Evolutionary conservation across 352 stramenopile species (phyloP), one percentile per base, ranked within the genome.

Genomic region (Detonula confervacea): DNA sequence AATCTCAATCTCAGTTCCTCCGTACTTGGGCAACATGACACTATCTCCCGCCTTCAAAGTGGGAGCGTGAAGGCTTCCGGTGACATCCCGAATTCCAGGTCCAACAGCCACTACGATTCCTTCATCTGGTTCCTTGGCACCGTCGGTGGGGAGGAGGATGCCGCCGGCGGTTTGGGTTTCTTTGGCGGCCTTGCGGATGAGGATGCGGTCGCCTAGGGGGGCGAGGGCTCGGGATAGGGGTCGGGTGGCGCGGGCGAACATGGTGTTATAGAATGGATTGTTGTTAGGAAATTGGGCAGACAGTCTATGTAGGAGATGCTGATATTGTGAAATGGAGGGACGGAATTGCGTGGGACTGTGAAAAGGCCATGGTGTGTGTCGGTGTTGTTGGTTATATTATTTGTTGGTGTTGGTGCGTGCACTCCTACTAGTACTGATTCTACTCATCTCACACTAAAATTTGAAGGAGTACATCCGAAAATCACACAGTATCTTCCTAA

Each of bases 1-100:
- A 64, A 98, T 90, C 83, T 98, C 97, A 35, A 98, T 91, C 63
- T 96, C 84, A 70, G 89, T 96, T 68, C 96, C 96, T 52, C 96
- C 96, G 90, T 98, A 98, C 90, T 98, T 96, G 8, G 96, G 96
- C 57, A 98, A 90, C 64, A 98, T 85, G 14, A 98, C 96, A 83
- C 95, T 97, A 93, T 98, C 96, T 64, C 96, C 96, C 46, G 95
- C 92, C 37, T 90, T 90, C 63, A 97, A 91, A 74, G 94, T 94
- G 59, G 96, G 91, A 8, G 93, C 85, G 78, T 98, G 92, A 52
- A 98, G 84, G 9, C 86, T 91, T 62, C 96, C 96, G n/a, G 96
- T 96, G 16, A 92, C 72, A 74, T 95, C 95, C 64, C 95, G 90
- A 37, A 96, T 88, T 62, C 96, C 96, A 0, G 96, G 96, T 73